Evolutionary conservation across 108 stramenopile species (phyloP), one percentile per base, ranked within the genome.

Genomic region (Cyclostephanos invisitatus): DNA sequence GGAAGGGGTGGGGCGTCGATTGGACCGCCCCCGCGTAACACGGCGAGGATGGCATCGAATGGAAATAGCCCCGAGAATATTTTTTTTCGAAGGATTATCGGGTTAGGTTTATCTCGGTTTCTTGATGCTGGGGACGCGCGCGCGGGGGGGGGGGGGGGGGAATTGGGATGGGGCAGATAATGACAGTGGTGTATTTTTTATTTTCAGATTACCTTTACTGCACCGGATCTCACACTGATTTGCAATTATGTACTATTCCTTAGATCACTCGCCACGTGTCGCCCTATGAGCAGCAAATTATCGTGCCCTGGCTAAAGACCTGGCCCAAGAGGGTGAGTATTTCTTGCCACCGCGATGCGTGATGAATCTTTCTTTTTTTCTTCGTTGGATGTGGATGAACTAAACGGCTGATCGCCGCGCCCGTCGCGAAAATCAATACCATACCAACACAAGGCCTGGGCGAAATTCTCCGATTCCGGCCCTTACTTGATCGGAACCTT

Each of bases 201-300:
- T 29, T 46, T 15, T 32, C 11, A 5, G 29, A 57, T 32, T 28
- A 11, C 3, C 3, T 17, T 57, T 27, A 54, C 22, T 2, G 25
- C 4, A 11, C 27, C 22, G 53, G 27, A 51, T 58, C 22, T 54
- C 14, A 28, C 51, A 3, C 44, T 46, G 14, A 42, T 74, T 65
- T 37, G 46, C 17, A 28, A 35, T 71, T 25, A 64, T 37, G 55
- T 72, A 22, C 50, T n/a, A 35, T 24, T 35, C 2, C n/a, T 37
- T 48, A 91, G 90, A 82, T 92, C 53, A 92, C 86, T n/a, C 84
- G 77, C 73, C 85, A 87, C n/a, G 62, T 92, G 46, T 86, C 89
- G n/a, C 84, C 87, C 49, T 87, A 83, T 54, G 91, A 92, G 73
- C 87, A 90, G 49, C 87, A 90, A 63, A 68, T 82, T 58, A 67